A percentile compares a stretch with the other conserved stretches of the same genome.
These are phyloP conservation scores for Phytophthora rubi DNA, from an alignment of 352 stramenopile genomes.

Conservation along the genomic window DNA sequence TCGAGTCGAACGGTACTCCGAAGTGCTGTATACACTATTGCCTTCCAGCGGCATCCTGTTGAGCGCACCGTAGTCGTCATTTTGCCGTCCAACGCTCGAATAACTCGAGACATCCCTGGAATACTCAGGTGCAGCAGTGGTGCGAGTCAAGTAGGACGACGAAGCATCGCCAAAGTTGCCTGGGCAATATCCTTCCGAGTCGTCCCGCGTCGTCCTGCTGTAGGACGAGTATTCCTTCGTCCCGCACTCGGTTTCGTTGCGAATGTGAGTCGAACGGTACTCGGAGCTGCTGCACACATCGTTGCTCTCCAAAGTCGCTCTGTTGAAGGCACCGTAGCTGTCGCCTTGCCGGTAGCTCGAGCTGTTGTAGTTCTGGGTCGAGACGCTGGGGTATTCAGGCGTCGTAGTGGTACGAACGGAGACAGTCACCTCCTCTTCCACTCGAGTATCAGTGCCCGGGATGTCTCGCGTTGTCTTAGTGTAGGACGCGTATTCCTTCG, in stretches of 20 bases:
- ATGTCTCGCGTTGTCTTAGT: not conserved
- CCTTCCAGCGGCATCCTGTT: not conserved
- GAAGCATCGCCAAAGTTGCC: not conserved
- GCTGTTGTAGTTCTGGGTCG: slow-evolving; percentile 2
- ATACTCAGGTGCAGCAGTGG: not conserved
- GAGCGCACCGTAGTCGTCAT: not conserved
- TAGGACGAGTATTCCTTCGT: not conserved
- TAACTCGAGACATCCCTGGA: not conserved
- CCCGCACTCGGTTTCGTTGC: not conserved
- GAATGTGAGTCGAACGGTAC: not conserved
- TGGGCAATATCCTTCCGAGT: not conserved
- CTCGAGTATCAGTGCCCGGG: not conserved
- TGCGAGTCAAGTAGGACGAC: slow-evolving; percentile 4
- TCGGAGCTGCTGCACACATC: not conserved
- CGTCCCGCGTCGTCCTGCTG: slow-evolving; percentile 2
- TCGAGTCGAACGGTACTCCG: not conserved
- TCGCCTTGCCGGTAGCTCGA: not conserved
- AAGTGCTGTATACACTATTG: not conserved
- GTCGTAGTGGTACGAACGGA: not conserved
- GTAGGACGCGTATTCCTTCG: not conserved
- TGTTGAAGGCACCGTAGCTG: not conserved
- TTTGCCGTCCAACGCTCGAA: not conserved
- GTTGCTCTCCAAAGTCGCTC: not conserved
- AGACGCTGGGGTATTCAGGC: not conserved
- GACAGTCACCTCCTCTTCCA: not conserved